Evolutionary conservation across 2,329 filamentous ascomycete genomes (phyloP).

Genomic region (Talaromyces sp.): DNA sequence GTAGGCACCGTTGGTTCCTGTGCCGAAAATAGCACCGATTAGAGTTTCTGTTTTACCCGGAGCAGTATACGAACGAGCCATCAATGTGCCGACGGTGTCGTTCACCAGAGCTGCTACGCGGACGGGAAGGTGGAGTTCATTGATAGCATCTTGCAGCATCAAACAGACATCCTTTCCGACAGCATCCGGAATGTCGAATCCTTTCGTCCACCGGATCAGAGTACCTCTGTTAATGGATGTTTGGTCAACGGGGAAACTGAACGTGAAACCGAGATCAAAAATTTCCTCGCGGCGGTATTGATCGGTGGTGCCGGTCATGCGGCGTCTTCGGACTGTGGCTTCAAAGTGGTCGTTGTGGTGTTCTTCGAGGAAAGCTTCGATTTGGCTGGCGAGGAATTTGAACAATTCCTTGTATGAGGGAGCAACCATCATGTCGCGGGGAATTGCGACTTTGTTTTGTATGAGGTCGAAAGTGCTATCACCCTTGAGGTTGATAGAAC

Average conservation of each 20-base stretch:
- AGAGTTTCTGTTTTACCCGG: constrained; percentile 81
- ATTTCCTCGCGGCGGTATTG: constrained; percentile 69
- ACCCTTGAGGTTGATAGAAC: constrained; percentile 88
- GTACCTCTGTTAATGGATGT: constrained; percentile 91
- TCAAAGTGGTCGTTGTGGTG: constrained; percentile 88
- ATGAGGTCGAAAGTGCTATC: constrained; percentile 93
- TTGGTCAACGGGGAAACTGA: constrained; percentile 95
- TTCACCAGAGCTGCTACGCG: constrained; percentile 95
- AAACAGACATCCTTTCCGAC: constrained; percentile 92
- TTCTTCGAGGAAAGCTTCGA: constrained; percentile 78
- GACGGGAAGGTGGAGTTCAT: constrained; percentile 79
- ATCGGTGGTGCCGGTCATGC: constrained; percentile 57
- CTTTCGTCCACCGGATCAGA: constrained; percentile 96
- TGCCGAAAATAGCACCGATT: constrained; percentile 95
- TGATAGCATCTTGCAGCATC: constrained; percentile 83
- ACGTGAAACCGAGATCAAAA: constrained; percentile 96
- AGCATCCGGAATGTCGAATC: constrained; percentile 93
- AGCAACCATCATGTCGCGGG: constrained; percentile 83
- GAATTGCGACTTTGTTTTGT: constrained; percentile 88
- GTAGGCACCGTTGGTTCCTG: constrained; percentile 95
- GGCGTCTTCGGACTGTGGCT: constrained; percentile 62
- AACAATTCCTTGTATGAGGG: constrained; percentile 85
- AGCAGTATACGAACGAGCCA: constrained; percentile 94
- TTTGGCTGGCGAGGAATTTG: constrained; percentile 86
- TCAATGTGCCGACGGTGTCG: constrained; percentile 94